Evolutionary conservation across 441 rosid species (phyloP), one percentile per base, ranked within the genome.

Genomic region (Jatropha multifida): DNA sequence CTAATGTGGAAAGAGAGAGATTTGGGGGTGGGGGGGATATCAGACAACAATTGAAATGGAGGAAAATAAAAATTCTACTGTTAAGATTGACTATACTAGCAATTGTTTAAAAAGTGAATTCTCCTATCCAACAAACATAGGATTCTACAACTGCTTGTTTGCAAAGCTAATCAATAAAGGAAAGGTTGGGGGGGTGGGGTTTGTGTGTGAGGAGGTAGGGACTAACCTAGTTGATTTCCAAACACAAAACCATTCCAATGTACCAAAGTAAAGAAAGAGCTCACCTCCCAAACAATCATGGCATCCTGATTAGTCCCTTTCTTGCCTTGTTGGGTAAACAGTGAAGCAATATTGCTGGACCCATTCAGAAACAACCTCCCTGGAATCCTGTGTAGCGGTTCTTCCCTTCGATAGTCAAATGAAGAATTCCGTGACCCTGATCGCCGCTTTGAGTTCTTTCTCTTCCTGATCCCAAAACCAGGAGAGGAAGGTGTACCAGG

Each of bases 271-370:
- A 56, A 72, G 69, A 80, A 76, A 69, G 65, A 79, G 80, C 88
- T 78, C 64, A 96, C 98, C 99, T 96, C 99, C 99, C 99, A 96
- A 73, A 91, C 94, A 82, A 96, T 81, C 98, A 96, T 96, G 65
- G 99, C 98, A 81, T 96, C 99, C 81, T 96, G 99, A 83, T 96
- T 96, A 77, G 93, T 87, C 32, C 99, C 99, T 82, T 96, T 96
- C 92, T 83, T 94, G 83, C 99, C 99, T 77, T 90, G 98, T 78
- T 88, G 94, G 74, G 94, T 92, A 79, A 89, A 96, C 65, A 96
- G 85, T 37, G 93, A 94, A 78, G 99, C 97, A 79, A 82, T 74
- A 20, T 88, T 90, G 62, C 85, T 90, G 38, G 96, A 91, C 46
- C 98, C 97, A 84, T 94, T 94, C 84, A 88, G 77, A 82, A 85